Evolutionary conservation across 116 monocot species (phyloP).

Genomic region (Dioscorea cayenensis): DNA sequence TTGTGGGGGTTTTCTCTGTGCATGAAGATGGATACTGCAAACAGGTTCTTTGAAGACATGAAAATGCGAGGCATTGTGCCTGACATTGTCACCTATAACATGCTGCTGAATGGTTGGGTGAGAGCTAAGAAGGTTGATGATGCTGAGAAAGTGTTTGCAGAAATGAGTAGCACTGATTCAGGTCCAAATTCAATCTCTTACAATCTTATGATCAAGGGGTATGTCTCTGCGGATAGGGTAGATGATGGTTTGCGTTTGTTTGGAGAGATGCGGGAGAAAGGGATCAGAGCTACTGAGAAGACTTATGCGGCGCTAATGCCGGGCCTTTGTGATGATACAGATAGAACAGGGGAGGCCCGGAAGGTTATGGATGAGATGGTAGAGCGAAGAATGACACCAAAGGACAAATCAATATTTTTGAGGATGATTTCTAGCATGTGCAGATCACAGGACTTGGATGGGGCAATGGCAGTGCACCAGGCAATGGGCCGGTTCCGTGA

Average conservation of each 20-base stretch:
- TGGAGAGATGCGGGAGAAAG: slow-evolving; percentile 44
- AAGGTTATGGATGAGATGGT: slow-evolving; percentile 64
- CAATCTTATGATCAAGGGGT: slow-evolving; percentile 78
- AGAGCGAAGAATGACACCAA: slow-evolving; percentile 48
- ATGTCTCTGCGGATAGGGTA: slow-evolving; percentile 24
- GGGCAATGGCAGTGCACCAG: slow-evolving; percentile 47
- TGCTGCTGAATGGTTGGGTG: slow-evolving; percentile 65
- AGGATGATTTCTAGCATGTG: slow-evolving; percentile 53
- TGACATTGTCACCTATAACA: slow-evolving; percentile 70
- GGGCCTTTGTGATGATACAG: slow-evolving; percentile 53
- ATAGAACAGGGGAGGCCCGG: slow-evolving; percentile 37
- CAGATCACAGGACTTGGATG: slow-evolving; percentile 44
- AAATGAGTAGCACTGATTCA: slow-evolving; percentile 24
- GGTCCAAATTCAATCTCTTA: slow-evolving; percentile 57
- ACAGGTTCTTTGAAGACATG: slow-evolving; percentile 67
- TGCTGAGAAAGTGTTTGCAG: slow-evolving; percentile 53
- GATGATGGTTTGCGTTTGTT: slow-evolving; percentile 54
- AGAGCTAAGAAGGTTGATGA: slow-evolving; percentile 54
- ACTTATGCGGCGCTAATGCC: slow-evolving; percentile 72
- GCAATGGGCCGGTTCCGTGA: slow-evolving; percentile 36
- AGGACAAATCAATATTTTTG: slow-evolving; percentile 53
- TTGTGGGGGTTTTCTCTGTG: slow-evolving; percentile 91
- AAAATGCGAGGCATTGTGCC: slow-evolving; percentile 51
- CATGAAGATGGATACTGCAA: slow-evolving; percentile 65
- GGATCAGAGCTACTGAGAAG: slow-evolving; percentile 36